Evolutionary conservation across 768 basidiomycete genomes (phyloP).

Genomic region (Strobilomyces dryophilus): DNA sequence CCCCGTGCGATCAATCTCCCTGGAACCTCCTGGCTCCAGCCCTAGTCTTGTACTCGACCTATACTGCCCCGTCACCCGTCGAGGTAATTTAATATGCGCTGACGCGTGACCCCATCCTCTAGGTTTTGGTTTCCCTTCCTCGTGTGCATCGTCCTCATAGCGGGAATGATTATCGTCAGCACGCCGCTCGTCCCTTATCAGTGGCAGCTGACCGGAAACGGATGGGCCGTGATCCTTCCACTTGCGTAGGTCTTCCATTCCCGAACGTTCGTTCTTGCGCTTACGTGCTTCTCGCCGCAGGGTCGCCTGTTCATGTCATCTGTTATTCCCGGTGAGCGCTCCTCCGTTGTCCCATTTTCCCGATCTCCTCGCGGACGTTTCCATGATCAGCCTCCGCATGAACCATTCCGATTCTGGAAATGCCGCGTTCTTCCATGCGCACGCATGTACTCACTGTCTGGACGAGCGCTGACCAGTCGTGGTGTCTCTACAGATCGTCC

Average conservation of each 20-base stretch:
- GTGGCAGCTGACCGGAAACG: constrained; percentile 57
- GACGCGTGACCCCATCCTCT: constrained; percentile 10
- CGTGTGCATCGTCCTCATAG: constrained; percentile 46
- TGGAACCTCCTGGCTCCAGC: background rate
- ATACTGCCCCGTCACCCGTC: background rate
- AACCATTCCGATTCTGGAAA: constrained; percentile 18
- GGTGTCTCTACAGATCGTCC: constrained; percentile 51
- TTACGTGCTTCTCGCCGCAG: constrained; percentile 30
- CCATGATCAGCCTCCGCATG: constrained; percentile 12
- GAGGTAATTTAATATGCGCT: constrained; percentile 11
- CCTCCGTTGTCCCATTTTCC: constrained; percentile 4
- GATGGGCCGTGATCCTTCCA: constrained; percentile 76
- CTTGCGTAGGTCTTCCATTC: constrained; percentile 48
- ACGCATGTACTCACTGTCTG: background rate
- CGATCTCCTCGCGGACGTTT: background rate
- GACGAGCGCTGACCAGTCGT: constrained; percentile 13
- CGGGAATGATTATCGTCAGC: constrained; percentile 58
- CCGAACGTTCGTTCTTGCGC: background rate
- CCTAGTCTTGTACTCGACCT: background rate
- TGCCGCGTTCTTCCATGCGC: background rate
- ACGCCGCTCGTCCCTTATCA: constrained; percentile 53
- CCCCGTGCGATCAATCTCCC: background rate
- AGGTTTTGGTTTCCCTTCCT: constrained; percentile 40
- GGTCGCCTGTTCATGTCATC: constrained; percentile 59
- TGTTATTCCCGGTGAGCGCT: constrained; percentile 68